These are phyloP conservation scores for Mesembryanthemum crystallinum DNA, from an alignment of 148 eudicot species.

Conservation along the genomic window DNA sequence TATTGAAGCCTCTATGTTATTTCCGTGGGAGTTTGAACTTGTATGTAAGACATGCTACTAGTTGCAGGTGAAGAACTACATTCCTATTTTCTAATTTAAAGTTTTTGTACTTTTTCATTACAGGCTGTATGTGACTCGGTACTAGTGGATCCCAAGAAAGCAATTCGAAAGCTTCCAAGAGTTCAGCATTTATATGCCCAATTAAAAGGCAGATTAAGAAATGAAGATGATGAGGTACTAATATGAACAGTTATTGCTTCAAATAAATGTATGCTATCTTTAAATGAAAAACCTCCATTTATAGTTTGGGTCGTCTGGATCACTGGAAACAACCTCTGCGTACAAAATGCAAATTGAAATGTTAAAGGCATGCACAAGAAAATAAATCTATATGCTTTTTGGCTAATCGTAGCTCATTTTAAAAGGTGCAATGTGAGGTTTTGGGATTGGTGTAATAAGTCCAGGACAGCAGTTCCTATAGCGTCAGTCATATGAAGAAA, in stretches of 20 bases:
- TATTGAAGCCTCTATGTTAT: background rate
- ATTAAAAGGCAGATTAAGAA: conserved; percentile 61
- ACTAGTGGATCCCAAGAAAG: conserved; percentile 70
- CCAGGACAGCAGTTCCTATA: no score
- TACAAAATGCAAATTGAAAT: no score
- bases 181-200: conserved; percentile 90
- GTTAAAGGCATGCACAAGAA: no score
- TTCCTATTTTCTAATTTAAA: background rate
- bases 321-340: no score
- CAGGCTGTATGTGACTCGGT: conserved; percentile 71
- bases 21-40: background rate
- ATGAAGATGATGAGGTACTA: conserved; percentile 92
- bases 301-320: background rate
- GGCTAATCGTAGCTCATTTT: no score
- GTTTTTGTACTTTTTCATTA: conserved; percentile 3
- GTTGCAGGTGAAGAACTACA: background rate
- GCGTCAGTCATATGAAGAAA: no score
- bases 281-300: background rate
- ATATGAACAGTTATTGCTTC: background rate
- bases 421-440: no score
- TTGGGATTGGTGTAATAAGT: no score
- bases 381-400: no score
- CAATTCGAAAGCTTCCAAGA: conserved; percentile 82
- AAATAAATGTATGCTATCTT: conserved; percentile 2
- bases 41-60: background rate